Conservation (phyloP, 306 rosid species). For the Clitoria ternatea region DNA sequence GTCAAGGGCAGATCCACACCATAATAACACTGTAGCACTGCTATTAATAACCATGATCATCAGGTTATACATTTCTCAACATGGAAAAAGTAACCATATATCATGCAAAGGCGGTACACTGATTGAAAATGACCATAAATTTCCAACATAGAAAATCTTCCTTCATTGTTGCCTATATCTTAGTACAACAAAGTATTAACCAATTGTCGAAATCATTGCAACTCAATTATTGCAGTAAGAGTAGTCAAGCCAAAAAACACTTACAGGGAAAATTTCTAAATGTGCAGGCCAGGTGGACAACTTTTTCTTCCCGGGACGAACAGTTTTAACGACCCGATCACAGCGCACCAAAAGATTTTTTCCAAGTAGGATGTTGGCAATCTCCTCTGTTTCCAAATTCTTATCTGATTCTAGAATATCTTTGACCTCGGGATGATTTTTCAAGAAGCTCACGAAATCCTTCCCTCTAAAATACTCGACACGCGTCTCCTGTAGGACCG, state of each 20-base stretch:
- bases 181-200: background rate
- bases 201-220: slow-evolving; percentile 10
- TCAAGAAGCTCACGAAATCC: slow-evolving; percentile 77
- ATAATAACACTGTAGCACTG: background rate
- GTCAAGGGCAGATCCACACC: background rate
- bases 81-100: slow-evolving; percentile 7
- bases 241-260: slow-evolving; percentile 1
- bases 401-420: slow-evolving; percentile 70
- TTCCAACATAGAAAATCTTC: background rate
- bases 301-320: slow-evolving; percentile 97
- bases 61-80: slow-evolving; percentile 10
- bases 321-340: slow-evolving; percentile 91
- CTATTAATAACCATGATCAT: background rate
- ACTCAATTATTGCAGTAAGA: background rate
- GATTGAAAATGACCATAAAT: background rate
- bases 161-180: background rate
- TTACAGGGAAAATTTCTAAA: slow-evolving; percentile 83
- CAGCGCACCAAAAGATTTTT: slow-evolving; percentile 88
- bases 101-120: background rate
- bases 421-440: slow-evolving; percentile 79
- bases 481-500: slow-evolving; percentile 94
- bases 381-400: slow-evolving; percentile 74
- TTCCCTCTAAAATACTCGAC: slow-evolving; percentile 97
- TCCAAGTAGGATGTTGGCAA: slow-evolving; percentile 62
- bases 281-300: slow-evolving; percentile 98